phyloP scores from a whole-genome alignment of 1,284 basidiomycete genomes.

The Sanghuangporus baumii region DNA sequence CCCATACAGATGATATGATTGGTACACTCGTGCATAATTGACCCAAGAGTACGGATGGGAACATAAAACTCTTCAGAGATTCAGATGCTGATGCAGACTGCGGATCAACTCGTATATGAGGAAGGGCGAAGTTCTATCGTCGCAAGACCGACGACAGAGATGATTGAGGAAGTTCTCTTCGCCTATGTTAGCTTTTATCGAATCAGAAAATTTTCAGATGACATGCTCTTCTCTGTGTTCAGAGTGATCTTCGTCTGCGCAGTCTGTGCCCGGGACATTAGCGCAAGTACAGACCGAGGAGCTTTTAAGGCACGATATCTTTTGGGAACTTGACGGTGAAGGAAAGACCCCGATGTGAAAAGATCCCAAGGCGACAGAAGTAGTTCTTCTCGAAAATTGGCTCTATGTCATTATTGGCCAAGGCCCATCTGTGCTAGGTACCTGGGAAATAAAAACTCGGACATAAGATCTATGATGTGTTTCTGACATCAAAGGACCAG shows the following conservation, averaged over 20 bases:
- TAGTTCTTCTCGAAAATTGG: background rate
- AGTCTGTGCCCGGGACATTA: too few relatives aligned
- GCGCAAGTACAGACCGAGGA: too few relatives aligned
- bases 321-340: background rate
- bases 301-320: too few relatives aligned
- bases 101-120: slow-evolving; percentile 10
- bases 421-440: background rate
- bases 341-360: slow-evolving; percentile 7
- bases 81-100: background rate
- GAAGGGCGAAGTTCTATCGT: background rate
- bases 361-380: slow-evolving; percentile 1
- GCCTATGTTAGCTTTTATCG: background rate
- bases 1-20: background rate
- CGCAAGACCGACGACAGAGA: background rate
- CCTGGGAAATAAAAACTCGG: background rate
- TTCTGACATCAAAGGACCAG: background rate
- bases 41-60: background rate
- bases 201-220: background rate
- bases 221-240: background rate
- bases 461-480: background rate
- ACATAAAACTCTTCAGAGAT: background rate
- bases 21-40: background rate
- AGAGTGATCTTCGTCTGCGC: background rate
- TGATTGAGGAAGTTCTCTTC: background rate
- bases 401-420: background rate